phyloP scores from a whole-genome alignment of 1,284 basidiomycete genomes.

The Prillingera fragicola region DNA sequence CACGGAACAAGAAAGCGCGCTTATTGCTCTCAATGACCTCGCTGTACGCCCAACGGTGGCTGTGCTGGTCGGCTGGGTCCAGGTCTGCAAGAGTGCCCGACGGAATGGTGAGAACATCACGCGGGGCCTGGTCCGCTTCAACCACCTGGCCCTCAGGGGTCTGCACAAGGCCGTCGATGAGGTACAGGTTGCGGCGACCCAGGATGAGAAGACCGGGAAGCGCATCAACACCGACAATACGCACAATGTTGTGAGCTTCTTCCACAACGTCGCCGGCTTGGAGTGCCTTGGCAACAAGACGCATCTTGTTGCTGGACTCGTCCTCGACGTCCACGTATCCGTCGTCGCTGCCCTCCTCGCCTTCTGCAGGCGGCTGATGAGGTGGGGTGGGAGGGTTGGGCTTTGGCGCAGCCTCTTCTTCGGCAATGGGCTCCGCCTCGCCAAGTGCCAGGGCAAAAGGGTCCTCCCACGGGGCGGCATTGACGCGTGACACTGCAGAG shows the following conservation, averaged over 20 bases:
- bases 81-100: constrained; percentile 71
- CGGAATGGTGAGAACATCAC: constrained; percentile 73
- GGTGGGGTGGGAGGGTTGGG: constrained; percentile 2
- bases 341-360: constrained; percentile 13
- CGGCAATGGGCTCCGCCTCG: constrained; percentile 58
- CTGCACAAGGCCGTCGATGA: constrained; percentile 88
- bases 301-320: constrained; percentile 62
- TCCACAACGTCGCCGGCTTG: constrained; percentile 87
- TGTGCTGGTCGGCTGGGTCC: constrained; percentile 62
- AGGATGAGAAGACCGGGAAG: constrained; percentile 80
- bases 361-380: background rate
- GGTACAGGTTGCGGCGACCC: constrained; percentile 77
- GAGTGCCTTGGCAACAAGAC: constrained; percentile 53
- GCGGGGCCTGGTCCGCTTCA: constrained; percentile 78
- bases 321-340: constrained; percentile 38
- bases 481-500: constrained; percentile 58
- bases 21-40: constrained; percentile 73
- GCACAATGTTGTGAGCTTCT: constrained; percentile 70
- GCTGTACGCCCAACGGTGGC: constrained; percentile 72
- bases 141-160: constrained; percentile 81
- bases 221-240: constrained; percentile 76
- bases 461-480: constrained; percentile 73
- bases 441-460: constrained; percentile 65
- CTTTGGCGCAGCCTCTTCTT: constrained; percentile 41
- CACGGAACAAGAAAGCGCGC: constrained; percentile 79